Evolutionary conservation across 805 yeast genomes (phyloP), one percentile per base, ranked within the genome.

Genomic region (Isabelozyma heimii): DNA sequence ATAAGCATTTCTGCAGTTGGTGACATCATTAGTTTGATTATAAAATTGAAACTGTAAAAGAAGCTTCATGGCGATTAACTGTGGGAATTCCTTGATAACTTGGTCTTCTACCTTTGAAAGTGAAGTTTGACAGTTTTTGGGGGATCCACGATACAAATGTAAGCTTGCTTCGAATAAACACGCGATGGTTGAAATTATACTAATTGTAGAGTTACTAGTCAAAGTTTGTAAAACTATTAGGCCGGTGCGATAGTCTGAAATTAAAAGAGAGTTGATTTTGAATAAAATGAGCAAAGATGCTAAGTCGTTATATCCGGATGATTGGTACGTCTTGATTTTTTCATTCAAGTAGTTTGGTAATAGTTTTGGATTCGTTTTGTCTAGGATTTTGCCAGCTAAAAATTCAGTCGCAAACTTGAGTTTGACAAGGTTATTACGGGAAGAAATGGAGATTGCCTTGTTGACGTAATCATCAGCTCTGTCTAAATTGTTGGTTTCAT

Each of bases 401-500:
- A 70, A 57, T 47, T 75, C 79, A 13, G 70, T 51, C 41, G 61
- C 55, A 30, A 75, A 60, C 40, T 59, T 60, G 20, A 62, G 38
- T 6, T 51, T 41, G 3, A 52, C 27, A 6, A 63, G 50, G 35
- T 65, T 53, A 50, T 65, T 65, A 46, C 73, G 57, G 4, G 54
- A 51, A 5, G 73, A 57, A 3, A 72, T 48, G 0, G 61, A 43
- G 1, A 69, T 57, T 1, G 75, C 67, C 45, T 55, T 56, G 59
- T 50, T 69, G 28, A 55, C 67, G 62, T 60, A 70, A 9, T 67
- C 69, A 13, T 74, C 74, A 0, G 84, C 83, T 37, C 62, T 52
- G 27, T 69, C 69, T 14, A 62, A 52, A 51, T 72, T 70, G 2
- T 60, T 61, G 0, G 83, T 79, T 47, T 80, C 84, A 24, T 51